phyloP scores from a whole-genome alignment of 2,329 filamentous ascomycete species.

The Colletotrichum lupini region DNA sequence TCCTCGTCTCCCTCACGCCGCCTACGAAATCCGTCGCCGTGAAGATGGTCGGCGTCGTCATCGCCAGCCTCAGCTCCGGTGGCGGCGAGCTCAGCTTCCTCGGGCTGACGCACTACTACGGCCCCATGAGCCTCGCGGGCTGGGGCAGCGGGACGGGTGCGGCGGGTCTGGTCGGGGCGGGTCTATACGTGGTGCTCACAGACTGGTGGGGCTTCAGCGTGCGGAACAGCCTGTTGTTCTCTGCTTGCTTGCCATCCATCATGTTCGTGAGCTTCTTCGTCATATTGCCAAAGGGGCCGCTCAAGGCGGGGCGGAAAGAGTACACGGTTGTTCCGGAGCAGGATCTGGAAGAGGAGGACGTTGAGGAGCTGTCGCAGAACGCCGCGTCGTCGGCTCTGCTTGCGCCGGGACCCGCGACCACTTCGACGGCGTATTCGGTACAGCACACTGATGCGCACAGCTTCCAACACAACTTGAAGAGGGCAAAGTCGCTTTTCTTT shows the following conservation, averaged over 20 bases:
- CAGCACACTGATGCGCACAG: constrained; percentile 42
- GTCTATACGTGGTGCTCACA: constrained; percentile 87
- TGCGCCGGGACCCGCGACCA: constrained; percentile 53
- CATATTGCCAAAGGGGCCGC: constrained; percentile 76
- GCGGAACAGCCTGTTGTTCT: constrained; percentile 77
- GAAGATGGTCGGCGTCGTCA: constrained; percentile 84
- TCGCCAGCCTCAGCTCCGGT: constrained; percentile 88
- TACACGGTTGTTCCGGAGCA: constrained; percentile 65
- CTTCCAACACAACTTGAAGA: constrained; percentile 67
- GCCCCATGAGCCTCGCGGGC: constrained; percentile 83
- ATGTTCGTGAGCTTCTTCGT: constrained; percentile 91
- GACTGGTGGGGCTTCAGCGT: constrained; percentile 82
- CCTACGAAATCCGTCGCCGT: constrained; percentile 71
- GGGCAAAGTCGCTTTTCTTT: constrained; percentile 77
- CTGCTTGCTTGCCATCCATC: constrained; percentile 80
- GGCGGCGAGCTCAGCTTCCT: constrained; percentile 92
- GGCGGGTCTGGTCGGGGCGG: constrained; percentile 87
- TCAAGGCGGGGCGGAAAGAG: constrained; percentile 62
- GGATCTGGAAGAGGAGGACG: constrained; percentile 51
- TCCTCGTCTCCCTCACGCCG: constrained; percentile 85
- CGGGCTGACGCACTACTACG: constrained; percentile 93
- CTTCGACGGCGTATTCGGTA: constrained; percentile 53
- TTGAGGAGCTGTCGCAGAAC: constrained; percentile 48
- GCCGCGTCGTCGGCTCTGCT: constrained; percentile 62
- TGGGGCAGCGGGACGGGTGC: constrained; percentile 95